These are phyloP conservation scores for Bryum argenteum DNA, from an alignment of 225 moss, liverwort and hornwort genomes.

Conservation along the genomic window DNA sequence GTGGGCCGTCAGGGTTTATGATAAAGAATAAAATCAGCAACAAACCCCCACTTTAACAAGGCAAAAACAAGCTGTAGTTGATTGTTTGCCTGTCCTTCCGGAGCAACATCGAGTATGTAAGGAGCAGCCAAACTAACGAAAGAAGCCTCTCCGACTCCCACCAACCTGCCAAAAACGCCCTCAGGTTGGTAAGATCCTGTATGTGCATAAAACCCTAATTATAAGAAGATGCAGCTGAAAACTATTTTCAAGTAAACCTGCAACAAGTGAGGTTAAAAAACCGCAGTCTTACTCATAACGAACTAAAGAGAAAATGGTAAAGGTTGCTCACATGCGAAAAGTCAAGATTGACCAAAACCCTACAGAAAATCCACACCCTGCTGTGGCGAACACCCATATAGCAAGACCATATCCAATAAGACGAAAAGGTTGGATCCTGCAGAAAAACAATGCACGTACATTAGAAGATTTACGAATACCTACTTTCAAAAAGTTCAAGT, in stretches of 20 bases:
- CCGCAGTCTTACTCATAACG: background rate
- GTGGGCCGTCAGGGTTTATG: background rate
- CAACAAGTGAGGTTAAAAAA: constrained; percentile 17
- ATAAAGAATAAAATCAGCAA: background rate
- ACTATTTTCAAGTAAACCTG: constrained; percentile 15
- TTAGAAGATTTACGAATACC: constrained; percentile 16
- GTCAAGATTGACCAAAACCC: constrained; percentile 81
- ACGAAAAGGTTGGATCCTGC: constrained; percentile 76
- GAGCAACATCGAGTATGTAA: constrained; percentile 93
- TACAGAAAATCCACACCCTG: constrained; percentile 82
- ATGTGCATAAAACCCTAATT: constrained; percentile 1
- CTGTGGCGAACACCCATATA: constrained; percentile 85
- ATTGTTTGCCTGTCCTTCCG: constrained; percentile 50
- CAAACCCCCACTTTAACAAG: background rate
- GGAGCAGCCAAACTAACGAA: constrained; percentile 95
- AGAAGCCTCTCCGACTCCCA: constrained; percentile 94
- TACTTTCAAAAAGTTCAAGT: constrained; percentile 1
- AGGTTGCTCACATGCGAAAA: constrained; percentile 64
- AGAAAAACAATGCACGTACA: constrained; percentile 1
- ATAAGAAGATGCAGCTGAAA: background rate
- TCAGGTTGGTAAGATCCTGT: constrained; percentile 5
- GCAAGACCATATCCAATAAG: constrained; percentile 85
- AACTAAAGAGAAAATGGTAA: background rate
- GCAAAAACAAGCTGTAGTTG: background rate
- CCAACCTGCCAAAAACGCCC: constrained; percentile 53